Percentiles rank a stretch among this genome's conserved stretches.
phyloP scores from a whole-genome alignment of 768 basidiomycete genomes.

The Goffeauzyma gilvescens region DNA sequence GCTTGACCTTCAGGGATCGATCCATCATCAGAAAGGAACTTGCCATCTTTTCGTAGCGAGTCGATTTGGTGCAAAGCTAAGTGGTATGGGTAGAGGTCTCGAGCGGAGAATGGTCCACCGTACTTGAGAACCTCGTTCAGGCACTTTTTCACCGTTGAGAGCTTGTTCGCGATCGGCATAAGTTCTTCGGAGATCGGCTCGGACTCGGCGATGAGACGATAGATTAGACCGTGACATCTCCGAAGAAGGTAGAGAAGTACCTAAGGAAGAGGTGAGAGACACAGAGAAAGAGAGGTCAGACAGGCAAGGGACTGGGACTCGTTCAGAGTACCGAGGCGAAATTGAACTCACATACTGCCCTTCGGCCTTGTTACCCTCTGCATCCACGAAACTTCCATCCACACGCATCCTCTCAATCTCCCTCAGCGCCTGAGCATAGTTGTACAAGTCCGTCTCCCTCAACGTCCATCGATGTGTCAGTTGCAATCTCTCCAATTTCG shows the following conservation, averaged over 20 bases:
- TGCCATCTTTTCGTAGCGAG: conserved; percentile 75
- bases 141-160: conserved; percentile 91
- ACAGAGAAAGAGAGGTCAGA: too few relatives aligned
- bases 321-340: too few relatives aligned
- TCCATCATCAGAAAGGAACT: conserved; percentile 74
- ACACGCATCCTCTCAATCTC: conserved; percentile 95
- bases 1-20: conserved; percentile 88
- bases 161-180: conserved; percentile 91
- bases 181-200: conserved; percentile 96
- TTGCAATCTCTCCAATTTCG: conserved; percentile 68
- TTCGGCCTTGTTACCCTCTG: conserved; percentile 71
- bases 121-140: conserved; percentile 89
- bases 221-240: conserved; percentile 90
- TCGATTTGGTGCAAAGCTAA: conserved; percentile 89
- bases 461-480: conserved; percentile 94
- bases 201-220: conserved; percentile 74
- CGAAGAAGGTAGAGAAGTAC: conserved; percentile 79
- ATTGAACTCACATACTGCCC: conserved; percentile 69
- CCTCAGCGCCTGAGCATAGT: conserved; percentile 71
- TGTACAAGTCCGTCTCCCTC: conserved; percentile 45
- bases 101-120: conserved; percentile 75
- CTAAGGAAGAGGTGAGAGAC: conserved; percentile 34
- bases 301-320: too few relatives aligned
- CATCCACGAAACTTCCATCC: conserved; percentile 90
- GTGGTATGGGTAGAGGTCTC: conserved; percentile 91